phyloP scores from a whole-genome alignment of 2,329 filamentous ascomycete genomes.

The Cladosporium sp. region DNA sequence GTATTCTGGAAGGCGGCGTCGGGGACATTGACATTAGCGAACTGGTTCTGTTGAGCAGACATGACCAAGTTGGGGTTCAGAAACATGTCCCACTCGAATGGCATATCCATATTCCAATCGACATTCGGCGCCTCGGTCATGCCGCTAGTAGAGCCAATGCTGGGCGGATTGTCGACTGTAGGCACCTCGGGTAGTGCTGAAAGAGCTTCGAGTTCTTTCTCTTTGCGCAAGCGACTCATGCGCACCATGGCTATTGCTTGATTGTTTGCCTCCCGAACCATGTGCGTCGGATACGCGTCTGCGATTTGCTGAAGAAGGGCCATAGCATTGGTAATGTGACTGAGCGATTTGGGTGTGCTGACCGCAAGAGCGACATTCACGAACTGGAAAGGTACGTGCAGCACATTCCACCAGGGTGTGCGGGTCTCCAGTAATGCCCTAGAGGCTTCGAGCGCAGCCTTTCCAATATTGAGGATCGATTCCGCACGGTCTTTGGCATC shows the following conservation, averaged over 20 bases:
- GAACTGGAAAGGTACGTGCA: conserved; percentile 46
- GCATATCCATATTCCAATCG: conserved; percentile 36
- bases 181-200: conserved; percentile 29
- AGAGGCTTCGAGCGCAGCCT: conserved; percentile 38
- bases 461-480: conserved; percentile 39
- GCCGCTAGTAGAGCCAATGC: conserved; percentile 27
- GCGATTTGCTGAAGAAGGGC: conserved; percentile 42
- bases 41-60: conserved; percentile 28
- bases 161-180: conserved; percentile 33
- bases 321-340: conserved; percentile 40
- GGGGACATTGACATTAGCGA: conserved; percentile 9
- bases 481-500: conserved; percentile 41
- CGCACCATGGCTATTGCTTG: conserved; percentile 35
- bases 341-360: conserved; percentile 40
- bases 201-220: conserved; percentile 36
- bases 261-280: conserved; percentile 41
- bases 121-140: conserved; percentile 34
- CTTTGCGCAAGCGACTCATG: conserved; percentile 36
- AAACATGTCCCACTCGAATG: conserved; percentile 39
- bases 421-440: conserved; percentile 36
- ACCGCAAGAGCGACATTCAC: conserved; percentile 45
- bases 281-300: conserved; percentile 38
- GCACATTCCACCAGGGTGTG: conserved; percentile 47
- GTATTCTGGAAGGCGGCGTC: conserved; percentile 16
- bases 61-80: conserved; percentile 37